A percentile compares a stretch with the other conserved stretches of the same genome.
Evolutionary conservation across 2,329 filamentous ascomycete genomes (phyloP).

Genomic region (Sporothrix sp.): DNA sequence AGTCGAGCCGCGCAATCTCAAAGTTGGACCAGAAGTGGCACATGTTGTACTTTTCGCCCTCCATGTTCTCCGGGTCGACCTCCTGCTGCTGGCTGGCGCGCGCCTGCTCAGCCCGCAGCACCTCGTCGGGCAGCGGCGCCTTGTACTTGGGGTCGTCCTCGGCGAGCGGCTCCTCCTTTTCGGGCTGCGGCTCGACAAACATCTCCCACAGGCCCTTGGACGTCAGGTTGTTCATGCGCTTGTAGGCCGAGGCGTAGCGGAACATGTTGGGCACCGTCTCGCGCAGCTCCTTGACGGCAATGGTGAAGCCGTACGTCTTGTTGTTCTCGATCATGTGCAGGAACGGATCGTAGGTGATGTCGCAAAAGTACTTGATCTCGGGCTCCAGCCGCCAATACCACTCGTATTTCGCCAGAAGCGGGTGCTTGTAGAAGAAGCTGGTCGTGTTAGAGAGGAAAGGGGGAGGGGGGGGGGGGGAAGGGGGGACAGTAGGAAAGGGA

Average conservation of each 20-base stretch:
- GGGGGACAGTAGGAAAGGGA: too few species aligned
- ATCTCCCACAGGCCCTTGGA: conserved; percentile 97
- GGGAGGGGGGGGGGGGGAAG: too few species aligned
- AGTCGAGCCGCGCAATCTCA: conserved; percentile 88
- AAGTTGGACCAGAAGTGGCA: conserved; percentile 99
- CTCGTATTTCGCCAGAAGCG: conserved; percentile 88
- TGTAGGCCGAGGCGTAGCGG: conserved; percentile 96
- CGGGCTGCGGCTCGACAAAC: conserved; percentile 77
- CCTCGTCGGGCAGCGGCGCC: conserved; percentile 67
- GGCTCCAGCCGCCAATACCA: conserved; percentile 99
- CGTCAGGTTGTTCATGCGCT: conserved; percentile 78
- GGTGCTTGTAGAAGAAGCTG: conserved; percentile 94
- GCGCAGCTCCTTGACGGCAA: conserved; percentile 93
- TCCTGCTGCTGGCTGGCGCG: conserved; percentile 57
- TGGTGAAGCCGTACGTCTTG: conserved; percentile 98
- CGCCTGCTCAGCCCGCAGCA: conserved; percentile 64
- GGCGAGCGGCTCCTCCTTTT: conserved; percentile 44
- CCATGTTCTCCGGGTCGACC: conserved; percentile 88
- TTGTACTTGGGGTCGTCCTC: conserved; percentile 57
- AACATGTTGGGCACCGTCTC: conserved; percentile 99
- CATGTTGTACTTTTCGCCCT: conserved; percentile 98
- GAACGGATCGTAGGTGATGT: conserved; percentile 98
- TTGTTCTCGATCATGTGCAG: conserved; percentile 86
- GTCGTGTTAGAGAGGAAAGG: too few species aligned
- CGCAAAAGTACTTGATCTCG: conserved; percentile 99